Conservation (phyloP, 805 yeast species). For the Candida pini region DNA sequence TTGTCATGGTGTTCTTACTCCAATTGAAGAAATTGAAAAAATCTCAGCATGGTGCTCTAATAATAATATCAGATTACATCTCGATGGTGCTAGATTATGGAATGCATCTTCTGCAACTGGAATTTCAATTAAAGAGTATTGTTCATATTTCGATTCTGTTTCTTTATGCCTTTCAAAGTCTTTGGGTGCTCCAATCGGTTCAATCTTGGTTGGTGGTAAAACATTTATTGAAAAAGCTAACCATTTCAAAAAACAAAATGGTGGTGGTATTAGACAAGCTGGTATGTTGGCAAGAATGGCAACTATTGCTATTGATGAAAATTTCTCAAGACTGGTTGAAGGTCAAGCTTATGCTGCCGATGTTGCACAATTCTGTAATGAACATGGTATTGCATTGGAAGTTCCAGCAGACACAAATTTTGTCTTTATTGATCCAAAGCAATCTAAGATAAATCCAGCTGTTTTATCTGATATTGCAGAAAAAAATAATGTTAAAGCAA, state of each 20-base stretch:
- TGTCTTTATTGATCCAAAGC: constrained; percentile 61
- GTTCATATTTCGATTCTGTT: constrained; percentile 78
- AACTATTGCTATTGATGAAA: constrained; percentile 65
- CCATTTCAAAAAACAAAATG: constrained; percentile 86
- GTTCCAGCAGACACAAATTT: constrained; percentile 83
- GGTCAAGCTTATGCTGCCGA: constrained; percentile 50
- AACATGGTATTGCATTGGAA: constrained; percentile 51
- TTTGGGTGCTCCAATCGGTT: constrained; percentile 91
- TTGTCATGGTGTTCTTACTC: constrained; percentile 74
- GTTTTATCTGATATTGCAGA: constrained; percentile 34
- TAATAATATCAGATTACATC: constrained; percentile 59
- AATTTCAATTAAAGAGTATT: constrained; percentile 61
- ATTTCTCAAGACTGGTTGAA: constrained; percentile 48
- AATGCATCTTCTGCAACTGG: constrained; percentile 79
- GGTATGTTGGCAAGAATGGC: constrained; percentile 85
- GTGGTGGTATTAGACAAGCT: constrained; percentile 90
- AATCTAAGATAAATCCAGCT: constrained; percentile 48
- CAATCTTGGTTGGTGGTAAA: constrained; percentile 67
- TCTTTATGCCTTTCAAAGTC: constrained; percentile 87
- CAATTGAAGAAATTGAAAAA: constrained; percentile 67
- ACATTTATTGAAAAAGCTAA: constrained; percentile 62
- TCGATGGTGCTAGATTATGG: constrained; percentile 96
- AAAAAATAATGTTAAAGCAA: constrained; percentile 57
- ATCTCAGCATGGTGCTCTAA: constrained; percentile 67
- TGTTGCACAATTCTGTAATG: constrained; percentile 45